Base-by-base conservation (phyloP, 371 early-diverging fungal species). In the Phascolomyces articulosus region DNA sequence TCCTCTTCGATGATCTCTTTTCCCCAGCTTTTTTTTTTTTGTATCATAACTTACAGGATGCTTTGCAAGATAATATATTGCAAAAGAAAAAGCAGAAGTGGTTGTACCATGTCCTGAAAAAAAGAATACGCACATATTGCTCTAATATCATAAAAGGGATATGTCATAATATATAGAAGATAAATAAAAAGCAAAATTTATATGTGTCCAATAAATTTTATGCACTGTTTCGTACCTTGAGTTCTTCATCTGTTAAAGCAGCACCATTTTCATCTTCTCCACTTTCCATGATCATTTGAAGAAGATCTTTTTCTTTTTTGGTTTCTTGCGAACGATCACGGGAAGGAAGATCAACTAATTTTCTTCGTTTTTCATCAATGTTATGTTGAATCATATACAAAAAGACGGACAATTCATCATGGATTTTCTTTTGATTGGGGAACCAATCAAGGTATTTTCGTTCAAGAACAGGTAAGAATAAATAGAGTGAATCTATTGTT, bases 391-490 rank as follows among this genome's bases (percentile, higher is more conserved):
- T 67, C 51, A 81, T 69, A 26, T 56, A 51, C 24, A 74, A 58
- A 51, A 79, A 63, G 15, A 23, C 48, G 20, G 61, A 48, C 15
- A 65, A 31, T 3, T 74, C 63, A 13, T 68, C 55, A 63, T 78
- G 77, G 28, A 67, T 60, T n/a, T 63, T 67, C 10, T 71, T 70
- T 41, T 75, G 58, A 9, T 68, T 72, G 7, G 65, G 68, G 38
- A 79, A 71, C 55, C 79, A 27, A 57, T 60, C 56, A 20, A 48
- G 23, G 7, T 68, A 48, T 11, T 60, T 57, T 40, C 62, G 51
- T 40, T 85, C 85, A 21, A 85, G 74, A 53, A 72, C 67, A 7
- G 84, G 85, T 15, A 83, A 75, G 62, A 82, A 60, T 21, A 72
- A 63, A 67, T 75, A 82, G 9, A 80, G 44, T 3, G 82, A 80